Evolutionary conservation across 2,329 filamentous ascomycete genomes (phyloP).

Genomic region (Aspergillus puulaauensis): DNA sequence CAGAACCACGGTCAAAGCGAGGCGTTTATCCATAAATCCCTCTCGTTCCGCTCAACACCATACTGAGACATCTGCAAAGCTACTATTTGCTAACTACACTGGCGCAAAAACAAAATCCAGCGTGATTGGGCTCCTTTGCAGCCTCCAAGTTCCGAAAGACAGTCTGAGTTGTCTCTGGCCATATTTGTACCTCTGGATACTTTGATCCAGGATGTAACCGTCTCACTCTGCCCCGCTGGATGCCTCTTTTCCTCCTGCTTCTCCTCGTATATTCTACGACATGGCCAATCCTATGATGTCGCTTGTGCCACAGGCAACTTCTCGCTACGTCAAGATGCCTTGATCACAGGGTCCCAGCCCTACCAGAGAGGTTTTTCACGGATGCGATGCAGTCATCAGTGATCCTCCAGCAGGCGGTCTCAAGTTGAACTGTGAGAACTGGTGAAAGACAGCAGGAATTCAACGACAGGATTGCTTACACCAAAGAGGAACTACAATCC

Average conservation of each 20-base stretch:
- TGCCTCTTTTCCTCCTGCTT: background rate
- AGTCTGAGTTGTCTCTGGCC: background rate
- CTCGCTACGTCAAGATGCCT: background rate
- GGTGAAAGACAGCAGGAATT: background rate
- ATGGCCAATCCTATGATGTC: conserved; percentile 3
- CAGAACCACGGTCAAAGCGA: background rate
- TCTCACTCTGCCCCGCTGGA: conserved; percentile 1
- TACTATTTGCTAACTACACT: background rate
- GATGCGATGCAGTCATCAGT: background rate
- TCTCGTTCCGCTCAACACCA: background rate
- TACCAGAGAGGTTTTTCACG: background rate
- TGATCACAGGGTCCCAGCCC: background rate
- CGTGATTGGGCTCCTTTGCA: background rate
- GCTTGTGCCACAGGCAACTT: background rate
- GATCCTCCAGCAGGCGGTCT: background rate
- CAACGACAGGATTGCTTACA: background rate
- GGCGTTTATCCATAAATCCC: background rate
- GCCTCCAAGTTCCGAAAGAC: background rate
- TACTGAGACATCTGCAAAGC: conserved; percentile 7
- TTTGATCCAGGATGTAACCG: conserved; percentile 5
- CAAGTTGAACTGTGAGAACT: background rate
- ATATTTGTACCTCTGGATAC: background rate
- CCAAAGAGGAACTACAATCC: background rate
- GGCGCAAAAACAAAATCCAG: background rate
- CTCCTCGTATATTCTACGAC: conserved; percentile 3